Evolutionary conservation across 331 rosid species (phyloP), one percentile per base, ranked within the genome.

Genomic region (Rosa hybrid): DNA sequence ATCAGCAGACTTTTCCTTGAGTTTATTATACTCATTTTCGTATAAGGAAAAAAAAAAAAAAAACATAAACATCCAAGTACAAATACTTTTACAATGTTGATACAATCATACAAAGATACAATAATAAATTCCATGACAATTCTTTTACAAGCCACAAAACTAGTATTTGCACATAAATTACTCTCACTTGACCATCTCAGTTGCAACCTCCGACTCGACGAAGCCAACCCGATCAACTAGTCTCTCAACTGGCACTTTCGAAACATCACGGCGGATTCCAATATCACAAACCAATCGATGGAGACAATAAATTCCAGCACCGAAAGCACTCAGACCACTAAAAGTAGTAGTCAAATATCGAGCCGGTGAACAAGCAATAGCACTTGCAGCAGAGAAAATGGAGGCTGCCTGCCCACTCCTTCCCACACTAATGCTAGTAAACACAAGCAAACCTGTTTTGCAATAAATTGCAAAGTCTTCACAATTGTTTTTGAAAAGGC

Each of bases 401-500:
- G 94, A 86, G 2, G 90, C 60, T 39, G 90, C 88, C 77, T 94
- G 97, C 11, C 97, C 94, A 42, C 98, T 91, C 81, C 86, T 68
- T 20, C 97, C 94, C 3, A 86, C 85, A 3, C 90, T 84, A 23
- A 83, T 74, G 79, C 48, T 65, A 12, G 87, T 67, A 39, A 21
- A 17, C 21, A 87, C 85, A 34, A 89, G 90, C 83, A 94, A 76
- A 0, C 94, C 97, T 8, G 97, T 94, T 85, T 94, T 94, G 84
- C 97, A 94, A 82, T 94, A 91, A 57, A 91, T 89, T 4, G 97
- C 95, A 51, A 92, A 94, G 81, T 92, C 88, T 81, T 94, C 95
- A 41, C 97, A 94, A 81, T 94, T 94, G 77, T 91, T 92, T 81
- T 81, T 86, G 86, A 89, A 89, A 23, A 86, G 50, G 67, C 86